phyloP scores from a whole-genome alignment of 306 rosid species.

The Lithocarpus polystachyus region DNA sequence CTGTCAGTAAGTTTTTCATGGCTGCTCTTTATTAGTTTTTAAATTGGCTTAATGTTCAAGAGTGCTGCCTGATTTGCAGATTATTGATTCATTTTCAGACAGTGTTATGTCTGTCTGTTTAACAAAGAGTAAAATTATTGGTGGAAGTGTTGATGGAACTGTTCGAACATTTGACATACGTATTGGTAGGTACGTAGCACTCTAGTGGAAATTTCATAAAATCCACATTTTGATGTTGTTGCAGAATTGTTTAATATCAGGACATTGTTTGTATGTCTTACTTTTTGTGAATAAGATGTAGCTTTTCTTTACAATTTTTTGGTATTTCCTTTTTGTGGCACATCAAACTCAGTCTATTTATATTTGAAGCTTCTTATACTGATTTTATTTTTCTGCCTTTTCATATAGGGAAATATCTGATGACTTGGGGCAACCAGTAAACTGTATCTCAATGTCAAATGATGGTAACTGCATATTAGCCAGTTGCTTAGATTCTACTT shows the following conservation, averaged over 20 bases:
- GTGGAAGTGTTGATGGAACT: constrained; percentile 97
- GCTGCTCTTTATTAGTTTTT: constrained; percentile 4
- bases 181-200: constrained; percentile 61
- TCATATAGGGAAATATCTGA: constrained; percentile 70
- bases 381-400: background rate
- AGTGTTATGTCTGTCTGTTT: constrained; percentile 89
- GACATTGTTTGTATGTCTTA: background rate
- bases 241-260: background rate
- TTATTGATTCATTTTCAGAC: constrained; percentile 74
- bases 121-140: constrained; percentile 78
- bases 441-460: constrained; percentile 88
- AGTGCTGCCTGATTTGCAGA: constrained; percentile 51
- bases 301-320: background rate
- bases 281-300: background rate
- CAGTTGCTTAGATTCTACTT: constrained; percentile 76
- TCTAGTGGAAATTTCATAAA: background rate
- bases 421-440: constrained; percentile 84
- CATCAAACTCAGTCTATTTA: background rate
- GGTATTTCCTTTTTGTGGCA: background rate
- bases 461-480: constrained; percentile 89
- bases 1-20: background rate
- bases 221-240: background rate
- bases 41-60: constrained; percentile 20
- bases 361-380: background rate
- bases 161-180: constrained; percentile 84